Conservation (phyloP, 2,329 filamentous ascomycete species). For the Graphiopsis chlorocephala region DNA sequence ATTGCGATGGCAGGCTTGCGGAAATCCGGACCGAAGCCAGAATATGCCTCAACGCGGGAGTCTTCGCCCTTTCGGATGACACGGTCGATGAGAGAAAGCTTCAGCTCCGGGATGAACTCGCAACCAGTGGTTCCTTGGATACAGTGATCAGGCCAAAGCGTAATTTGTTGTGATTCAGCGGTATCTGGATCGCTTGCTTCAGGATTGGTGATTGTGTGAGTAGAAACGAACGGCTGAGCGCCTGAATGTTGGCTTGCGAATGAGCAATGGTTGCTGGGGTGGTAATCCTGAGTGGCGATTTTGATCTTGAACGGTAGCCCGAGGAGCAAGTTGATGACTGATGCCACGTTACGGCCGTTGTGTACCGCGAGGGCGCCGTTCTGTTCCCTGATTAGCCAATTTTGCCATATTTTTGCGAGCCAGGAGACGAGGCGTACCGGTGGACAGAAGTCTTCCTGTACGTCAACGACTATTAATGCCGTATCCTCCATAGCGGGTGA, state of each 20-base stretch:
- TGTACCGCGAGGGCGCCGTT: constrained; percentile 84
- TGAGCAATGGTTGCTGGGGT: constrained; percentile 78
- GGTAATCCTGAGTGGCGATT: constrained; percentile 89
- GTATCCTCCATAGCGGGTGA: not conserved
- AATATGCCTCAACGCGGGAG: constrained; percentile 83
- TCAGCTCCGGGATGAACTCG: constrained; percentile 69
- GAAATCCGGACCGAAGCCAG: constrained; percentile 83
- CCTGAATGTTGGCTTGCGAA: constrained; percentile 77
- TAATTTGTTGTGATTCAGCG: constrained; percentile 46
- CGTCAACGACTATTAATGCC: constrained; percentile 16
- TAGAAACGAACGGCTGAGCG: constrained; percentile 66
- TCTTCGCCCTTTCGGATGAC: constrained; percentile 78
- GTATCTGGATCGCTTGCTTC: constrained; percentile 25
- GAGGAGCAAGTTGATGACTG: constrained; percentile 72
- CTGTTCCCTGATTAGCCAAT: constrained; percentile 72
- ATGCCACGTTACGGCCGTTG: constrained; percentile 66
- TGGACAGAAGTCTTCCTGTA: constrained; percentile 18
- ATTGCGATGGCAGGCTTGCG: constrained; percentile 55
- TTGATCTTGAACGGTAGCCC: constrained; percentile 67
- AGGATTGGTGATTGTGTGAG: constrained; percentile 65
- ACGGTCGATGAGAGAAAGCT: constrained; percentile 56
- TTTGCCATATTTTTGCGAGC: not conserved
- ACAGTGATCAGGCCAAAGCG: constrained; percentile 90
- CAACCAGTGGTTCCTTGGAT: constrained; percentile 72
- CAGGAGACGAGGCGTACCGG: not conserved